Base-by-base conservation (phyloP, 2,329 filamentous ascomycete species). In the Kalaharituber pfeilii region DNA sequence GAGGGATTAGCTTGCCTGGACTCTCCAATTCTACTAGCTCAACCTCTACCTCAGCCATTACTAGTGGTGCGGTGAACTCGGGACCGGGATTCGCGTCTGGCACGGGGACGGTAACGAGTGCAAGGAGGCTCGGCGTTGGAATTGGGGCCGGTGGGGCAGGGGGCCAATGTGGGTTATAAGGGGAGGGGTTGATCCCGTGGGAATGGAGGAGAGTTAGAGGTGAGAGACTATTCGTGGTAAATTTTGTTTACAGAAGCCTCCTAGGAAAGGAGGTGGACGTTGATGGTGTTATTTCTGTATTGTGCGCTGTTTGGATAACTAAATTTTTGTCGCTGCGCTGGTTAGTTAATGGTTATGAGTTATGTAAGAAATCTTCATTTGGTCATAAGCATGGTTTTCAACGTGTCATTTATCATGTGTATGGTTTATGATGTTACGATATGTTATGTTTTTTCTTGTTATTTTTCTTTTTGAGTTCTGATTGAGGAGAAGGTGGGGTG, bases 161-260 rank as follows among this genome's bases (percentile, higher is more conserved):
- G 7, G 57, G 9, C 58, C 58, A 20, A 60, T 60, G 54, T 53
- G 56, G 36, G 54, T 60, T 18, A 55, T 60, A 24, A 54, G 54
- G 25, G 28, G 39, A 54, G 56, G 22, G 45, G 55, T 42, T 51
- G 42, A 47, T 25, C 18, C n/a, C 30, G 30, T n/a, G 9, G 30
- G 30, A 9, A 9, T 9, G 30, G 30, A n/a, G n/a, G 30, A n/a
- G 9, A 9, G 30, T 9, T 36, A n/a, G 30, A n/a, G 30, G 30
- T 36, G 30, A n/a, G 30, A n/a, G 30, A n/a, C 30, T 36, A 36
- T 9, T 9, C n/a, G 30, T n/a, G 30, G 30, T 9, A 36, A n/a
- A n/a, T 36, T 9, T 9, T 36, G 30, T 9, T 36, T 9, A n/a
- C 30, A n/a, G 30, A 9, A n/a, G 9, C 9, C 9, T 9, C 9